phyloP scores from a whole-genome alignment of 2,329 filamentous ascomycete genomes.

The Cucurbitaria berberidis region DNA sequence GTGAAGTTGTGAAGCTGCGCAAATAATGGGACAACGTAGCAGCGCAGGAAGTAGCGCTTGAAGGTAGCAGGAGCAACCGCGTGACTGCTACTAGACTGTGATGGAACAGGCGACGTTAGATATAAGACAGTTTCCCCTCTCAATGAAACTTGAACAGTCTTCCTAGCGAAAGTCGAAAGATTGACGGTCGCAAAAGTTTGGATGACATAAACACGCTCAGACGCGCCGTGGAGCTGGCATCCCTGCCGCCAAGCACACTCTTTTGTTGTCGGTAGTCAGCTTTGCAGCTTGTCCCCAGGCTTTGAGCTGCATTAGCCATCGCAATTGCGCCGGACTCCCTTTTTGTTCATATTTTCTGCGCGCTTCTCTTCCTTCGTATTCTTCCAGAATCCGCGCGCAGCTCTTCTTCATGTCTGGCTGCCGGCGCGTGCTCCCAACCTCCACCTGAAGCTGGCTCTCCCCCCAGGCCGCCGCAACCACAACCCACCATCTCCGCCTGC shows the following conservation, averaged over 20 bases:
- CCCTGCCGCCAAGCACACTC: slow-evolving; percentile 27
- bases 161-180: background rate
- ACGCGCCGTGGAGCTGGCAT: slow-evolving; percentile 25
- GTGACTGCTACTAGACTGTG: background rate
- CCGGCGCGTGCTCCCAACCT: slow-evolving; percentile 39
- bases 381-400: slow-evolving; percentile 21
- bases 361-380: slow-evolving; percentile 20
- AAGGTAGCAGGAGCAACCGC: slow-evolving; percentile 3
- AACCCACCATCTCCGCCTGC: slow-evolving; percentile 6
- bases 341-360: slow-evolving; percentile 21
- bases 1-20: too few relatives aligned
- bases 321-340: slow-evolving; percentile 35
- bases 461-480: slow-evolving; percentile 26
- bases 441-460: slow-evolving; percentile 34
- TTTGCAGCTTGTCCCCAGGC: slow-evolving; percentile 27
- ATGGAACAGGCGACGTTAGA: background rate
- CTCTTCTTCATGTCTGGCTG: slow-evolving; percentile 35
- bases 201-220: slow-evolving; percentile 20
- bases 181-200: slow-evolving; percentile 12
- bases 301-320: slow-evolving; percentile 19
- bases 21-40: too few relatives aligned
- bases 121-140: background rate
- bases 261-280: slow-evolving; percentile 39
- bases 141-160: background rate
- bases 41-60: background rate